Evolutionary conservation across 345 rosid genomes (phyloP), one percentile per base, ranked within the genome.

Genomic region (Geranium brycei): DNA sequence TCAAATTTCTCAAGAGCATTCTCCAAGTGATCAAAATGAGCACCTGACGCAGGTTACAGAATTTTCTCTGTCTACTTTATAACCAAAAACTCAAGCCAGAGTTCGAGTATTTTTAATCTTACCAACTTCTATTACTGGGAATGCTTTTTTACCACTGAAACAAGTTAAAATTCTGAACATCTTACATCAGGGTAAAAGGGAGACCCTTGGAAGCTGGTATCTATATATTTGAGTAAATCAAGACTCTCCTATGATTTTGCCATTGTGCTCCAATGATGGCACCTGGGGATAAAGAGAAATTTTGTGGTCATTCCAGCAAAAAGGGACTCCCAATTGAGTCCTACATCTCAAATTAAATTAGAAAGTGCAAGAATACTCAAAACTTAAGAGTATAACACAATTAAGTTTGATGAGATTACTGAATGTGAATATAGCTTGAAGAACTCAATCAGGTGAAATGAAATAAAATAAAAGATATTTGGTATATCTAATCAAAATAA

Each of bases 231-330:
- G 58, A 87, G 72, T 78, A 92, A 72, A 70, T 92, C 93, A 19
- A 92, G 78, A 81, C 80, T 92, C 97, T 38, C 97, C 96, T 11
- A 71, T 88, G 58, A 90, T 40, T 78, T 90, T 87, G 4, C 96
- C 89, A 71, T 92, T 79, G 79, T 92, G 98, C 68, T 92, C 98
- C 78, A 92, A 71, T 5, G 98, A 75, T 38, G 97, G 97, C 58
- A 92, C 97, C 98, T 89, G 19, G 7, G 61, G 63, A 70, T 2
- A 59, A 60, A 40, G 14, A n/a, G n/a, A 17, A 58, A 56, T 61
- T 51, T 53, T 16, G 4, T n/a, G 62, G 40, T 55, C 38, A 51
- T 56, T 15, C 13, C n/a, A 47, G 32, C 15, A 53, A 53, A 53
- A 13, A 16, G 5, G 18, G 19, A 57, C 19, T 57, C 4, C 14